A percentile compares a stretch with the other conserved stretches of the same genome.
Conservation (phyloP, 2,329 filamentous ascomycete genomes). For the Neonectria hederae region DNA sequence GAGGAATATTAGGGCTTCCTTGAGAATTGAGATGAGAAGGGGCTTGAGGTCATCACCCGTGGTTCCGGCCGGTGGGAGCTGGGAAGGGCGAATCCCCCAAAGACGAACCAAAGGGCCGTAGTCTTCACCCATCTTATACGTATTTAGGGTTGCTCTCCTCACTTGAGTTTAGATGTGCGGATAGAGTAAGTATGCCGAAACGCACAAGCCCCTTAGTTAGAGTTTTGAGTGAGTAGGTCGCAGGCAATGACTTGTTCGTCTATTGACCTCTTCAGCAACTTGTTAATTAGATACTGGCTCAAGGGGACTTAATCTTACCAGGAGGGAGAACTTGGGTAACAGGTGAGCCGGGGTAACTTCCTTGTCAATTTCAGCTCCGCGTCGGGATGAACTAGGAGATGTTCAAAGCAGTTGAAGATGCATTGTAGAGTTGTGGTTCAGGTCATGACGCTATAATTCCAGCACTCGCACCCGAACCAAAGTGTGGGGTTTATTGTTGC, state of each 20-base stretch:
- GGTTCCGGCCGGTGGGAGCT: conserved; percentile 56
- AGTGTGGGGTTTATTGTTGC: conserved; percentile 6
- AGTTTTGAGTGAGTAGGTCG: background rate
- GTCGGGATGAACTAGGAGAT: background rate
- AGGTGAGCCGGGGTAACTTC: no score
- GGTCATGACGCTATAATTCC: conserved; percentile 1
- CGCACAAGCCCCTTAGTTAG: background rate
- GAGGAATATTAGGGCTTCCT: conserved; percentile 69
- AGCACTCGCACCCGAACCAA: background rate
- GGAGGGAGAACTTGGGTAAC: background rate
- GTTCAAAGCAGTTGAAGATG: background rate
- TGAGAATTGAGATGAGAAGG: conserved; percentile 63
- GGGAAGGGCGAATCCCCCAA: conserved; percentile 58
- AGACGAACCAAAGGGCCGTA: conserved; percentile 62
- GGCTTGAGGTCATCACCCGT: conserved; percentile 55
- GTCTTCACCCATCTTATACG: conserved; percentile 33
- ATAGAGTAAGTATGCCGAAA: no score
- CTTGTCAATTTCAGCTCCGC: background rate
- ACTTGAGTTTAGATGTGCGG: background rate
- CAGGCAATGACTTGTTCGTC: background rate
- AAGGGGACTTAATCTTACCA: background rate
- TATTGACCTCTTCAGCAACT: background rate
- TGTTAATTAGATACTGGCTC: background rate
- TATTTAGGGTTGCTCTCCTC: background rate
- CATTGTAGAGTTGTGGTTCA: background rate